Percentiles rank a stretch among this genome's conserved stretches.
phyloP scores from a whole-genome alignment of 2,329 filamentous ascomycete species.

The Dendryphion nanum region DNA sequence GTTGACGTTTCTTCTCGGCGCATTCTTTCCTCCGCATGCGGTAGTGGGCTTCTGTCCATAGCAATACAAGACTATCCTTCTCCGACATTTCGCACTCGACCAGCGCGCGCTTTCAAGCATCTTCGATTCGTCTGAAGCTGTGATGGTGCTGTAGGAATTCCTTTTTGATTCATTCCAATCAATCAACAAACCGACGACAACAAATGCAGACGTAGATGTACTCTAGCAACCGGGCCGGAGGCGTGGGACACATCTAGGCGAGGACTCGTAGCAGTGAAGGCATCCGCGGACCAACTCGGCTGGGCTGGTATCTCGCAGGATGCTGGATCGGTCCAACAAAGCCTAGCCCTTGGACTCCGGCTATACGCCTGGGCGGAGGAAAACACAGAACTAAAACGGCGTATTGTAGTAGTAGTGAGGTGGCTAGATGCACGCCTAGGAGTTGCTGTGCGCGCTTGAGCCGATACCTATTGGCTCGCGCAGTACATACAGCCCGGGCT shows the following conservation, averaged over 20 bases:
- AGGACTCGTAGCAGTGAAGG: slow-evolving; percentile 40
- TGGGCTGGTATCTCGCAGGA: slow-evolving; percentile 13
- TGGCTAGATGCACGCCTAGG: slow-evolving; percentile 38
- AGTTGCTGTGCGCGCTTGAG: slow-evolving; percentile 7
- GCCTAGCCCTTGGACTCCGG: slow-evolving; percentile 40
- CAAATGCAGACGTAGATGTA: slow-evolving; percentile 11
- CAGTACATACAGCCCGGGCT: slow-evolving; percentile 15
- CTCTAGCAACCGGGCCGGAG: slow-evolving; percentile 31
- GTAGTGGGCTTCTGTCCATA: slow-evolving; percentile 22
- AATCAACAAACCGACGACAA: slow-evolving; percentile 10
- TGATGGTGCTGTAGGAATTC: slow-evolving; percentile 12
- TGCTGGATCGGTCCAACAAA: slow-evolving; percentile 36
- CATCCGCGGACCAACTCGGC: slow-evolving; percentile 18
- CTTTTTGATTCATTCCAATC: slow-evolving; percentile 3
- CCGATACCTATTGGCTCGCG: slow-evolving; percentile 27
- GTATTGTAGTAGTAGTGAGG: slow-evolving; percentile 4
- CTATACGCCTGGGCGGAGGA: slow-evolving; percentile 23
- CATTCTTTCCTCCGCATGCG: slow-evolving; percentile 6
- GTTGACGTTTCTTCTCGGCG: background rate
- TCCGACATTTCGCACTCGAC: slow-evolving; percentile 10
- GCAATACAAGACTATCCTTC: slow-evolving; percentile 23
- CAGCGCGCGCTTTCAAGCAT: slow-evolving; percentile 14
- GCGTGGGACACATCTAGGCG: slow-evolving; percentile 38
- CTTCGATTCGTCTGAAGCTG: slow-evolving; percentile 19
- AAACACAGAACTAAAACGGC: slow-evolving; percentile 10